Percentiles rank a stretch among this genome's conserved stretches.
Evolutionary conservation across 1,139 yeast species (phyloP).

Genomic region (Lodderomyces beijingensis): DNA sequence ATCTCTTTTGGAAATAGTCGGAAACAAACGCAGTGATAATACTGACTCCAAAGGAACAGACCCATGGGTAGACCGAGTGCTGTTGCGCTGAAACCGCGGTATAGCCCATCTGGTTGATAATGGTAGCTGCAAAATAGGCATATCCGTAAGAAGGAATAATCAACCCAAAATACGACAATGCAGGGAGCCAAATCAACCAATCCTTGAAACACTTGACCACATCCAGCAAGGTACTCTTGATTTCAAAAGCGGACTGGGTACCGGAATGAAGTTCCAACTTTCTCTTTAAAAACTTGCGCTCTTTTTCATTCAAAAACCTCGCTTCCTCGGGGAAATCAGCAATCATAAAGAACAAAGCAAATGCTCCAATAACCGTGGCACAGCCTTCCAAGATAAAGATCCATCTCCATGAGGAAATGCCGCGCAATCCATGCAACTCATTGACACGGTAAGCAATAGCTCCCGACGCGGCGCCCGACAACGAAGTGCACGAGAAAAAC

Average conservation of each 20-base stretch:
- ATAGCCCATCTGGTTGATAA: slow-evolving; percentile 54
- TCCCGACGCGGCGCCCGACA: slow-evolving; percentile 42
- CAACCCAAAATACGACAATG: slow-evolving; percentile 57
- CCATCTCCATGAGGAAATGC: slow-evolving; percentile 65
- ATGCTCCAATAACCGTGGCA: slow-evolving; percentile 18
- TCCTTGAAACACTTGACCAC: slow-evolving; percentile 44
- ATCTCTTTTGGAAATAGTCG: slow-evolving; percentile 44
- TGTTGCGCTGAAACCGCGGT: slow-evolving; percentile 61
- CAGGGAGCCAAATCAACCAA: slow-evolving; percentile 49
- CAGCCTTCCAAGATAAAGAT: slow-evolving; percentile 70
- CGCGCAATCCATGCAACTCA: slow-evolving; percentile 35
- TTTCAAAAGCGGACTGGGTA: slow-evolving; percentile 49
- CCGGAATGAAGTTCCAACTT: slow-evolving; percentile 53
- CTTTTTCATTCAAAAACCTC: slow-evolving; percentile 47
- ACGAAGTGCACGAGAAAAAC: slow-evolving; percentile 50
- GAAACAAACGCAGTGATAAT: slow-evolving; percentile 46
- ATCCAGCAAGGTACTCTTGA: slow-evolving; percentile 39
- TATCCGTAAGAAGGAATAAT: slow-evolving; percentile 68
- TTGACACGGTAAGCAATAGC: slow-evolving; percentile 40
- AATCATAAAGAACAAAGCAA: slow-evolving; percentile 57
- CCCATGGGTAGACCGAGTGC: slow-evolving; percentile 72
- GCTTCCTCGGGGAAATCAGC: slow-evolving; percentile 47
- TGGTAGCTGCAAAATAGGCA: slow-evolving; percentile 67
- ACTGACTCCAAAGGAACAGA: slow-evolving; percentile 54
- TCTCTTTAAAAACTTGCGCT: slow-evolving; percentile 46